phyloP scores from a whole-genome alignment of 2,329 filamentous ascomycete species.

The Trichoderma polysporum region DNA sequence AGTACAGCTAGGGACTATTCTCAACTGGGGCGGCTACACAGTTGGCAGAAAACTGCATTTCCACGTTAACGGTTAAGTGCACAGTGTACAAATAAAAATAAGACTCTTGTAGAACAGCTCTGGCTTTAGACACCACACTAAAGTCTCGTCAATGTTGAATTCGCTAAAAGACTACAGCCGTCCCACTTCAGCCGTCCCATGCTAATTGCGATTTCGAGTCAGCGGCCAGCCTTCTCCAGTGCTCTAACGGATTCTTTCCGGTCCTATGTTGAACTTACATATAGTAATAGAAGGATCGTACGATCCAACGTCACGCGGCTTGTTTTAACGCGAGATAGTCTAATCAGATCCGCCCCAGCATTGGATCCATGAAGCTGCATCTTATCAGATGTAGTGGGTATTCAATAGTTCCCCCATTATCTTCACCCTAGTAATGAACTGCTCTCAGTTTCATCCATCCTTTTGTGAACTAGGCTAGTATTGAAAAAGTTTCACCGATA shows the following conservation, averaged over 20 bases:
- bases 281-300: too few species aligned
- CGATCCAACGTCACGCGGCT: too few species aligned
- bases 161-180: too few species aligned
- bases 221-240: too few species aligned
- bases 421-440: too few species aligned
- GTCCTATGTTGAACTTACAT: slow-evolving; percentile 24
- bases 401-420: background rate
- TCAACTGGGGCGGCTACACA: background rate
- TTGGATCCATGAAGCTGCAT: slow-evolving; percentile 14
- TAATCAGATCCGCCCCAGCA: slow-evolving; percentile 15
- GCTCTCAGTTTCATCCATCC: background rate
- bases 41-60: background rate
- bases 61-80: background rate
- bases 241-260: background rate
- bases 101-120: too few species aligned
- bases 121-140: too few species aligned
- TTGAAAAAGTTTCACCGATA: background rate
- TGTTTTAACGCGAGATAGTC: background rate
- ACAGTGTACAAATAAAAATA: background rate
- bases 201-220: too few species aligned
- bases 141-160: too few species aligned
- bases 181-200: too few species aligned
- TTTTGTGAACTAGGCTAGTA: background rate
- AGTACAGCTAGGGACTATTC: too few species aligned
- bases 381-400: background rate